phyloP scores from a whole-genome alignment of 2,329 filamentous ascomycete species.

The Sporothrix mexicana region DNA sequence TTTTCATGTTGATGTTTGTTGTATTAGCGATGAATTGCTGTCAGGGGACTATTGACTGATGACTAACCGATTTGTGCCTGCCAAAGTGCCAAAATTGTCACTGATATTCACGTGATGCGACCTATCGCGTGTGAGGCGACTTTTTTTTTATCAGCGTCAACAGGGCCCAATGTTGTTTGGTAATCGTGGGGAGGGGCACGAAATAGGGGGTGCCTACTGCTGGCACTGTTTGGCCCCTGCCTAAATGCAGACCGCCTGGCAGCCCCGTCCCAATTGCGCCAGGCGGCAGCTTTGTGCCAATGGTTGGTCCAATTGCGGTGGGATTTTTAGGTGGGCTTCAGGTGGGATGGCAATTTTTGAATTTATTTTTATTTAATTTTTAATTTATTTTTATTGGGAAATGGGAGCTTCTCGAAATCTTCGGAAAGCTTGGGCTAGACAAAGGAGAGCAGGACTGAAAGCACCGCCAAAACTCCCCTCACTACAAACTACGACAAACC shows the following conservation, averaged over 20 bases:
- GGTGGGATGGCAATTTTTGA: slow-evolving; percentile 29
- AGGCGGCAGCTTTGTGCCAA: slow-evolving; percentile 6
- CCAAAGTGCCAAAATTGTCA: too few relatives aligned
- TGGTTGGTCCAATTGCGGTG: neutral
- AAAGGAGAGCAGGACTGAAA: neutral
- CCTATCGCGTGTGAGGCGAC: neutral
- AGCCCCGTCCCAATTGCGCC: neutral
- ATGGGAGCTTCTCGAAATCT: slow-evolving; percentile 32
- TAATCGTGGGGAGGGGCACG: slow-evolving; percentile 22
- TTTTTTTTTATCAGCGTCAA: neutral
- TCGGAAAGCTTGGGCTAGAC: slow-evolving; percentile 18
- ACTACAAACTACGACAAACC: neutral
- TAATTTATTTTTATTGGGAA: neutral
- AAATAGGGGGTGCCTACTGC: slow-evolving; percentile 22
- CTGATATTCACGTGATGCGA: too few relatives aligned
- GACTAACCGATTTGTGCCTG: too few relatives aligned
- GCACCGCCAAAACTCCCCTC: slow-evolving; percentile 13
- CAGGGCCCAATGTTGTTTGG: neutral
- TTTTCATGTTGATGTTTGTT: too few relatives aligned
- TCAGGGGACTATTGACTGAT: too few relatives aligned
- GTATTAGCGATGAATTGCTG: too few relatives aligned
- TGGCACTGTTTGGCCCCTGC: neutral
- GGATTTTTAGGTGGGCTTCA: slow-evolving; percentile 5
- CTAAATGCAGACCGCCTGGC: slow-evolving; percentile 2
- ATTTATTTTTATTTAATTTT: neutral